Evolutionary conservation across 1,284 basidiomycete species (phyloP).

Genomic region (Melampsora occidentalis): DNA sequence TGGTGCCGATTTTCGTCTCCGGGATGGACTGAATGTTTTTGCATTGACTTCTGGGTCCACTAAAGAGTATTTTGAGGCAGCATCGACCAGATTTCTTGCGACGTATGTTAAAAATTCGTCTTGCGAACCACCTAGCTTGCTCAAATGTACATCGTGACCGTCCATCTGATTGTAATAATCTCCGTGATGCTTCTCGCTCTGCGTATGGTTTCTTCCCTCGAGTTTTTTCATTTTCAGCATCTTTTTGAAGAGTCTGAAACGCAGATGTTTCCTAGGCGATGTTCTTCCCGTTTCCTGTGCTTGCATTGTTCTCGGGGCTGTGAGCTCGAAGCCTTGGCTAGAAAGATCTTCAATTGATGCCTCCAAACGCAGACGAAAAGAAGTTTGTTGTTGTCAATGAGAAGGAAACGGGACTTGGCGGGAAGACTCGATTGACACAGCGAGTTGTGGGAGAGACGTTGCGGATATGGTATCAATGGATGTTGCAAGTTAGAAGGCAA

Average conservation of each 20-base stretch:
- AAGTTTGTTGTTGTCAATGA: no score
- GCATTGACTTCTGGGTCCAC: neutral
- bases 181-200: neutral
- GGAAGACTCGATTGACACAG: no score
- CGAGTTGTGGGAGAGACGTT: no score
- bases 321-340: no score
- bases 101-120: constrained; percentile 1
- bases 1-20: no score
- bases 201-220: neutral
- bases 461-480: no score
- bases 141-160: constrained; percentile 12
- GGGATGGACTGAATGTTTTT: neutral
- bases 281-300: neutral
- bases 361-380: no score
- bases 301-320: neutral
- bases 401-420: no score
- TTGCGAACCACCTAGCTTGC: neutral
- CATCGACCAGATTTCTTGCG: neutral
- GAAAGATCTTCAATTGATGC: no score
- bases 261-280: neutral
- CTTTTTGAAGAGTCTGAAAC: constrained; percentile 1
- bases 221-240: neutral
- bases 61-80: neutral
- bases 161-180: neutral
- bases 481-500: no score